Evolutionary conservation across 768 basidiomycete genomes (phyloP), one percentile per base, ranked within the genome.

Genomic region (Mycena epipterygia): DNA sequence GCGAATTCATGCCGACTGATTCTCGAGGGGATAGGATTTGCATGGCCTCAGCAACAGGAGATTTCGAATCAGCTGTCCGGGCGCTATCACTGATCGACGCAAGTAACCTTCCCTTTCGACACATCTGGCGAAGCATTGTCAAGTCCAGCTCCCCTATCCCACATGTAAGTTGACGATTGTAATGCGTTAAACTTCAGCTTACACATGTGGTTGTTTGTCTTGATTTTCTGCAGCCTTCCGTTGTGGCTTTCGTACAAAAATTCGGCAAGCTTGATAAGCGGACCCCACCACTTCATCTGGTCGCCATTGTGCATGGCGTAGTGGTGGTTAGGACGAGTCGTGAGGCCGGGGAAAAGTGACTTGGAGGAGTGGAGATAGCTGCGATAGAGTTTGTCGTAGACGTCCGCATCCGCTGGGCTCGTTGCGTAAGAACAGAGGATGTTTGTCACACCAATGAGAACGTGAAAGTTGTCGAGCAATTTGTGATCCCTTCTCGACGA

Each of bases 271-370:
- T 25, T 35, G 8, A 64, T n/a, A 25, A 75, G 33, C 21, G 74
- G 69, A 7, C 72, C 74, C 74, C 74, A 75, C 64, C 66, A 71
- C 41, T 53, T 52, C 62, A 64, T 21, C 51, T 64, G 62, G 13
- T 48, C 37, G 1, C 56, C 42, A 32, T 37, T 37, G 44, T 67
- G 42, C 46, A 67, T 44, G 27, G 62, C 59, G 19, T 61, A 61
- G 59, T 61, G 59, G 32, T 61, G 65, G 46, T 67, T 67, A 14
- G 65, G 65, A 30, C 57, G 65, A 29, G 65, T 67, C 3, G 65
- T 59, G n/a, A 67, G 57, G 12, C 46, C 56, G 3, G 65, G 65
- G 49, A 67, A 67, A 51, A 67, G 56, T 5, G 65, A 29, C 56
- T 67, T 21, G 56, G 65, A 67, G 39, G 65, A 51, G 3, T 13